Evolutionary conservation across 1,284 basidiomycete genomes (phyloP), one percentile per base, ranked within the genome.

Genomic region (Waitea zeae): DNA sequence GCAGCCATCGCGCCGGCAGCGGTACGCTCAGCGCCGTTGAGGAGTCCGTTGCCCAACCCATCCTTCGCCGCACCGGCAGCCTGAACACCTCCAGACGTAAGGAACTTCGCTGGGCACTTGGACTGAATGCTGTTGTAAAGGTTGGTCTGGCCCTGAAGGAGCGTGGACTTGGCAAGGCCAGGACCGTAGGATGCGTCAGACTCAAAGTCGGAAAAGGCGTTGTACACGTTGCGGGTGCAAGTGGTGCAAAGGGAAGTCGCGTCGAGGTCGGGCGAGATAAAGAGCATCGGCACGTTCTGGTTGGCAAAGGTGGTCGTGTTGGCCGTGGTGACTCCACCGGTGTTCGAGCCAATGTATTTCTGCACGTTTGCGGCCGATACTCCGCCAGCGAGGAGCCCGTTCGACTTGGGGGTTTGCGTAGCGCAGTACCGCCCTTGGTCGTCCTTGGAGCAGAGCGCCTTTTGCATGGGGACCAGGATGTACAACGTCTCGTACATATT

Each of bases 401-500:
- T 19, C 1, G 49, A 38, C 1, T 54, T 40, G 22, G 48, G 38
- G 31, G 48, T 49, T 24, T 57, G 41, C 34, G 55, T 49, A 28
- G 68, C 68, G 49, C 88, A 92, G 58, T 69, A 92, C 12, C 54
- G 50, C 30, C 71, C 76, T 41, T 50, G 63, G 44, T 73, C 69
- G 46, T 80, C 70, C 61, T 79, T 79, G 33, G 76, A 46, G 58
- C 89, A 93, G 31, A 86, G 49, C 24, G 84, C 75, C 12, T 49
- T 44, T 43, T 58, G 57, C 46, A 90, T 50, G 4, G 88, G 86
- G 4, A 52, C 45, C 35, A 88, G 43, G 41, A 66, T 45, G 60
- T 86, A 95, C 30, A 93, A 58, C 30, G 70, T 59, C 50, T 93
- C 89, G 58, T 93, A 95, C 3, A 68, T 56, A 26, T 53, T 46